These are phyloP conservation scores for Aegilops umbellulata DNA, from an alignment of 176 grass and related monocot genomes.

Conservation along the genomic window DNA sequence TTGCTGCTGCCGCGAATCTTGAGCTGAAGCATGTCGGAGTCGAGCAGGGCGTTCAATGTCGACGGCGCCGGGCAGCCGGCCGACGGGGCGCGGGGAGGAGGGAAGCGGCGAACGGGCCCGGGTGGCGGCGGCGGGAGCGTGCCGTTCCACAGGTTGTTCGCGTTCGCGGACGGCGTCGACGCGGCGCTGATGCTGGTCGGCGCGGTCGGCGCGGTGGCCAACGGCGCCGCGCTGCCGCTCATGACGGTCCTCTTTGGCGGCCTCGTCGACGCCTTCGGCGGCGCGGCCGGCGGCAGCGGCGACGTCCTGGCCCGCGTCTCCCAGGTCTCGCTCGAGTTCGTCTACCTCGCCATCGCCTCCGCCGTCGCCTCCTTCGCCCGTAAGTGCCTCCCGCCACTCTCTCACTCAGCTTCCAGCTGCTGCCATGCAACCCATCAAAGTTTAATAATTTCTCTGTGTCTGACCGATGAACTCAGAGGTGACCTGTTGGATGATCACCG, in stretches of 20 bases:
- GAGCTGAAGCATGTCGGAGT: conserved; percentile 30
- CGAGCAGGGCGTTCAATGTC: conserved; percentile 32
- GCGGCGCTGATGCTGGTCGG: conserved; percentile 66
- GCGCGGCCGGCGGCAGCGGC: conserved; percentile 42
- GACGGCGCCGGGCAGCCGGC: neutral
- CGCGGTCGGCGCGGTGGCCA: conserved; percentile 68
- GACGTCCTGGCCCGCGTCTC: conserved; percentile 70
- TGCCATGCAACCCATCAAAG: neutral
- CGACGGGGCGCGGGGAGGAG: neutral
- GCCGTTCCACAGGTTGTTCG: conserved; percentile 87
- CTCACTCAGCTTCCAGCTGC: neutral
- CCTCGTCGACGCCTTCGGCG: conserved; percentile 84
- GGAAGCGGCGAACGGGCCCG: neutral
- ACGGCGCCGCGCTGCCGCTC: conserved; percentile 79
- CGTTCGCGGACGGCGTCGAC: conserved; percentile 83
- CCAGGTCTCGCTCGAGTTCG: conserved; percentile 76
- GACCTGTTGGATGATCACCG: conserved; percentile 95
- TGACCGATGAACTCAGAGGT: conserved; percentile 52
- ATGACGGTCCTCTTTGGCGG: conserved; percentile 94
- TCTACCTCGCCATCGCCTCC: conserved; percentile 76
- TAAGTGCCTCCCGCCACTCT: conserved; percentile 38
- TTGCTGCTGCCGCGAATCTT: neutral
- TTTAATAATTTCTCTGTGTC: neutral
- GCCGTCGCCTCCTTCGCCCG: conserved; percentile 88
- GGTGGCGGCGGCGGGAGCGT: conserved; percentile 10